Conservation (phyloP, 1,284 basidiomycete genomes). For the Apiotrichum laibachii region DNA sequence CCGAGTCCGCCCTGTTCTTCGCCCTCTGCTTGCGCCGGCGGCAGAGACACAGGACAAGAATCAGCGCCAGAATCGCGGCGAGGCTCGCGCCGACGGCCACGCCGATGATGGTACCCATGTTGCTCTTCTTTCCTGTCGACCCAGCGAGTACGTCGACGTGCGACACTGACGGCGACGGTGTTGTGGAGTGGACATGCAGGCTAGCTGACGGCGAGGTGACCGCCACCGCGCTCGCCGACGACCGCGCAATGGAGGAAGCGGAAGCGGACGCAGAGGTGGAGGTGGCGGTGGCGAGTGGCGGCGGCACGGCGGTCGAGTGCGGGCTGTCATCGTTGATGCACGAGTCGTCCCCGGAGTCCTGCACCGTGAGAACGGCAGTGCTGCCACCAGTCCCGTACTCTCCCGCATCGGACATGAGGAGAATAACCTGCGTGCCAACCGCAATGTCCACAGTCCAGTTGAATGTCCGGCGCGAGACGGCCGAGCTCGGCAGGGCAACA, state of each 20-base stretch:
- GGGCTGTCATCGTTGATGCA: constrained; percentile 35
- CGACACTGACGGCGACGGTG: background rate
- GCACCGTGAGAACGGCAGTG: constrained; percentile 29
- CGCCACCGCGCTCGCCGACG: background rate
- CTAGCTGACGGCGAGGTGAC: no score
- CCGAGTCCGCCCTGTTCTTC: background rate
- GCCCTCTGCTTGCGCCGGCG: constrained; percentile 7
- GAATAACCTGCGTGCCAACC: constrained; percentile 33
- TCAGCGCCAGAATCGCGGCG: constrained; percentile 3
- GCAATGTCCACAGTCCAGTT: constrained; percentile 40
- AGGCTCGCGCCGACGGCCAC: constrained; percentile 13
- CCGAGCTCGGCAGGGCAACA: constrained; percentile 32
- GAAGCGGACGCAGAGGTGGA: background rate
- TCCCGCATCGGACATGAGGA: constrained; percentile 43
- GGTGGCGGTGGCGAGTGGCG: background rate
- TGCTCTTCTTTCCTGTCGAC: background rate
- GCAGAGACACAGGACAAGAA: constrained; percentile 9
- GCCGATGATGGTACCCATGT: constrained; percentile 14
- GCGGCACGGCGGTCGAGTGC: background rate
- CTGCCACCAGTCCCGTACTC: constrained; percentile 40
- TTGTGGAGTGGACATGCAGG: background rate
- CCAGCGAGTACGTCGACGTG: background rate
- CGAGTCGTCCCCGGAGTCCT: constrained; percentile 16
- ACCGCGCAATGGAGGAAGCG: background rate
- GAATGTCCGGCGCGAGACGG: background rate